Evolutionary conservation across 1,284 basidiomycete genomes (phyloP), one percentile per base, ranked within the genome.

Genomic region (Puccinia coronata): DNA sequence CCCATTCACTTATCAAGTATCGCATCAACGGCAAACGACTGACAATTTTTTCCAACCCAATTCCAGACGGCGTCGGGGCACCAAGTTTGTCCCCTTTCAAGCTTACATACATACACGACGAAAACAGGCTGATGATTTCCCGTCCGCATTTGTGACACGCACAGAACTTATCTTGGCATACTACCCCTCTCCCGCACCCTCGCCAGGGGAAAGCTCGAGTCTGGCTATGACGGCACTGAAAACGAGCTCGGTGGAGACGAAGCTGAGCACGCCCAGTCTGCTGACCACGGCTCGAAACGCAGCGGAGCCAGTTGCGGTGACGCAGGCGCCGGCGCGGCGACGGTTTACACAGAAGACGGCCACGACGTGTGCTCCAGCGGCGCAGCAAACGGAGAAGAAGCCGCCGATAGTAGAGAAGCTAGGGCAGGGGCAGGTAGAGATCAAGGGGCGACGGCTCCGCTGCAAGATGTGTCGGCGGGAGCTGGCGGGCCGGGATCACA

Each of bases 401-500:
- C 61, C 11, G 39, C 49, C 76, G 39, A 20, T 23, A 14, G 55
- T 76, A 12, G 76, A 78, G 39, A 69, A 69, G 63, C 47, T 78
- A 16, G 76, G 76, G 1, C 41, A 78, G 49, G 63, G 76, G 6
- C 25, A 78, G 55, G 63, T 69, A 28, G 63, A 34, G 28, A 78
- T 78, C 63, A 55, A 57, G 36, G 77, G 77, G 34, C 43, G 49
- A 2, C 18, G 67, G 28, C 23, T 80, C 11, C 57, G 78, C 11
- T 80, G 78, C 51, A 80, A 80, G 36, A 73, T 80, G 53, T 80
- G 78, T 73, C 67, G 70, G 31, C n/a, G 70, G 0, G 78, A 80
- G 43, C 49, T 80, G 25, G 78, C 70, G 11, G 69, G 55, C 23
- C 36, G 69, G 25, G 78, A 80, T 49, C 78, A 80, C 34, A 73